Conservation (phyloP, 2,329 filamentous ascomycete species). For the Cryphonectria parasitica region DNA sequence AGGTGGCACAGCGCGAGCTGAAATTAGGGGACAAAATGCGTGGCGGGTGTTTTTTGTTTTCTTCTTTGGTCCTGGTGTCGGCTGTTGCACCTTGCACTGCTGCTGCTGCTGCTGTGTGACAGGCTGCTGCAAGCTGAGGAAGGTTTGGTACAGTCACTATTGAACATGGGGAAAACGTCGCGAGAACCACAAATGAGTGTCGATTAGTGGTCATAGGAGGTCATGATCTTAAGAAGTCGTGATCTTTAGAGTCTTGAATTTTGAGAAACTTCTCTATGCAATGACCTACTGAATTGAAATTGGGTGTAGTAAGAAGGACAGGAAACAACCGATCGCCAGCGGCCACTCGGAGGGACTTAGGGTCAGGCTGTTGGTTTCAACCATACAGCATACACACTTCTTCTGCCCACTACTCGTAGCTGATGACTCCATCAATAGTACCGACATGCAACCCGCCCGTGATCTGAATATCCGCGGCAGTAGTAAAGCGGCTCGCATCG, state of each 20-base stretch:
- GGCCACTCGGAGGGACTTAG: too few relatives aligned
- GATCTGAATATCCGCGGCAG: conserved; percentile 48
- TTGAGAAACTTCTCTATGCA: neutral
- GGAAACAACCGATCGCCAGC: too few relatives aligned
- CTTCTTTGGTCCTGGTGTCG: neutral
- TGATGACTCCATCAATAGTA: conserved; percentile 43
- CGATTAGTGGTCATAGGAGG: neutral
- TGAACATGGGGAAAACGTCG: neutral
- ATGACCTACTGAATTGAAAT: neutral
- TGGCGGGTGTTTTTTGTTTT: neutral
- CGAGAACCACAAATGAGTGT: neutral
- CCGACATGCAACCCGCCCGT: conserved; percentile 49
- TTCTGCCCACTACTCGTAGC: conserved; percentile 35
- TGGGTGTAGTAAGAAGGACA: too few relatives aligned
- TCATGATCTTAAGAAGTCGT: neutral
- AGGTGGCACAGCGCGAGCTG: too few relatives aligned
- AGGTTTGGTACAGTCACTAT: neutral
- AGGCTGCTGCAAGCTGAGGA: neutral
- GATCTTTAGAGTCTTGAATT: neutral
- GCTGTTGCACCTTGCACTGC: neutral
- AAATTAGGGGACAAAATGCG: neutral
- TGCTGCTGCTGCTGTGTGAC: neutral
- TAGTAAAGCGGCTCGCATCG: conserved; percentile 48
- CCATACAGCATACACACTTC: neutral
- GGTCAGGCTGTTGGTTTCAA: neutral